Conservation (phyloP, 768 basidiomycete species). For the Boletus sensibilis region DNA sequence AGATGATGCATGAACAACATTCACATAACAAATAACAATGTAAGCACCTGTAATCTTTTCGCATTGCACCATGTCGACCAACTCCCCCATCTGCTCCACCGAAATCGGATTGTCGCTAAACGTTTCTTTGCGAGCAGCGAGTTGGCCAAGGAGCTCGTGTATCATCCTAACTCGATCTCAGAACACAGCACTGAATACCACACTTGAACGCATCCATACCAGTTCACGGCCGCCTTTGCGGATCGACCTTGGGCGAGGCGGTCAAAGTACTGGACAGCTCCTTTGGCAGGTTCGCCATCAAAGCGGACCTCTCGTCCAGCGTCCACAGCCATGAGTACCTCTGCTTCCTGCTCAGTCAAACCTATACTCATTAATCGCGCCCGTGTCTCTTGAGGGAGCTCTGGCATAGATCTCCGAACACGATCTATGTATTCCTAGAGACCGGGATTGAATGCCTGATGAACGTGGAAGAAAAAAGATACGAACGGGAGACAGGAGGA, state of each 20-base stretch:
- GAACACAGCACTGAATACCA: not conserved
- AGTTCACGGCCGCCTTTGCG: slow-evolving; percentile 77
- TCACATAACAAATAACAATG: not conserved
- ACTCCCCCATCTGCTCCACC: slow-evolving; percentile 62
- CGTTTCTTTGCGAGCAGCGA: slow-evolving; percentile 56
- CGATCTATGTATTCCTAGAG: slow-evolving; percentile 60
- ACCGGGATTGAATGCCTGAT: not conserved
- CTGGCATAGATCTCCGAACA: slow-evolving; percentile 59
- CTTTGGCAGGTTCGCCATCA: slow-evolving; percentile 52
- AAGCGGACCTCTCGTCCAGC: slow-evolving; percentile 58
- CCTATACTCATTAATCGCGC: slow-evolving; percentile 54
- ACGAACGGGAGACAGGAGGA: slow-evolving; percentile 54
- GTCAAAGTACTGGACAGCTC: slow-evolving; percentile 82
- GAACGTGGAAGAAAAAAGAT: slow-evolving; percentile 1
- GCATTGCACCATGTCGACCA: slow-evolving; percentile 72
- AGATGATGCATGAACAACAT: not conserved
- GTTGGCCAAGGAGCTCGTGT: slow-evolving; percentile 81
- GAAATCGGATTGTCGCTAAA: slow-evolving; percentile 62
- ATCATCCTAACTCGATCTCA: slow-evolving; percentile 62
- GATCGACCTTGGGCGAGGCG: slow-evolving; percentile 52
- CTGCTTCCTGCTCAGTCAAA: slow-evolving; percentile 62
- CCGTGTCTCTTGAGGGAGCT: slow-evolving; percentile 68
- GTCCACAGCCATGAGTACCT: slow-evolving; percentile 75
- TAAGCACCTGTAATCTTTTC: slow-evolving; percentile 65
- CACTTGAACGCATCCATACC: slow-evolving; percentile 46